phyloP scores from a whole-genome alignment of 352 stramenopile genomes.

The Globisporangium orthogonon region DNA sequence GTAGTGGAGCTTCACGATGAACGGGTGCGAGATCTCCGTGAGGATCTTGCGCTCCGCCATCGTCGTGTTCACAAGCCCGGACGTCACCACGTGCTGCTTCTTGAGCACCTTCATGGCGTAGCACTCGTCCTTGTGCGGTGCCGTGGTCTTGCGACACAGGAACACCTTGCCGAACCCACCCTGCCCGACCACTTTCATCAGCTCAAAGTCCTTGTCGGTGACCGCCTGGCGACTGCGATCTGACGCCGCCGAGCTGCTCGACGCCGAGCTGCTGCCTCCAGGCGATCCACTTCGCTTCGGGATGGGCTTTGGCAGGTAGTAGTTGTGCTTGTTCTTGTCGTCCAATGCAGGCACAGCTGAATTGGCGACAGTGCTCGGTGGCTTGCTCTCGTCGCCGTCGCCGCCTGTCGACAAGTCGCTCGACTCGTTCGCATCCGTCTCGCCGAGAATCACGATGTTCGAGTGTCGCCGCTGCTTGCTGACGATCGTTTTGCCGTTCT shows the following conservation, averaged over 20 bases:
- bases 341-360: constrained; percentile 9
- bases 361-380: background rate
- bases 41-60: constrained; percentile 91
- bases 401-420: constrained; percentile 60
- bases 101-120: constrained; percentile 99
- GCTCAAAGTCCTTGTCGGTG: constrained; percentile 91
- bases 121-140: constrained; percentile 87
- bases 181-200: constrained; percentile 97
- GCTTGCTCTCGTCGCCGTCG: constrained; percentile 37
- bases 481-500: constrained; percentile 14
- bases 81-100: constrained; percentile 90
- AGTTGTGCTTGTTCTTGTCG: constrained; percentile 56
- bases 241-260: constrained; percentile 7
- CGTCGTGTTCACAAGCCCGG: constrained; percentile 90
- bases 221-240: constrained; percentile 36
- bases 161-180: constrained; percentile 98
- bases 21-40: constrained; percentile 90
- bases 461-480: constrained; percentile 45
- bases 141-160: constrained; percentile 92
- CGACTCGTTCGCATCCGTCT: constrained; percentile 70
- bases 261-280: constrained; percentile 6
- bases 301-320: constrained; percentile 76
- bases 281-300: constrained; percentile 31
- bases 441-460: constrained; percentile 84
- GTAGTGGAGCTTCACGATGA: constrained; percentile 93